phyloP scores from a whole-genome alignment of 2,329 filamentous ascomycete genomes.

The Sclerotinia minor region DNA sequence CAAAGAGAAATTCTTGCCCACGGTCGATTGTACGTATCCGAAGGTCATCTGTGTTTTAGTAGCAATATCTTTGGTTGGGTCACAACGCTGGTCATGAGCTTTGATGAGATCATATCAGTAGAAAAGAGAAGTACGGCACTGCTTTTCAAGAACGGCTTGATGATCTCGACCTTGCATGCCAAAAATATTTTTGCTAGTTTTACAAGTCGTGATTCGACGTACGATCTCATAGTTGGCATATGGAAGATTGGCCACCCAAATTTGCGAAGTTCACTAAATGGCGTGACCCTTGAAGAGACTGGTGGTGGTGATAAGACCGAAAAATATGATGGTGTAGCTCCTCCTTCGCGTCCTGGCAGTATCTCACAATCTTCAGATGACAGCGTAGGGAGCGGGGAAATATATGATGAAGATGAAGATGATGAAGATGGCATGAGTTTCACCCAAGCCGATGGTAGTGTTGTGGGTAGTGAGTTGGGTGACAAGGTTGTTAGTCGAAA shows the following conservation, averaged over 20 bases:
- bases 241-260: constrained; percentile 97
- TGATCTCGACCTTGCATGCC: constrained; percentile 92
- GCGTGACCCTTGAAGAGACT: constrained; percentile 76
- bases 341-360: constrained; percentile 47
- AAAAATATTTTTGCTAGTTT: constrained; percentile 96
- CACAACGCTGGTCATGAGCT: constrained; percentile 95
- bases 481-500: constrained; percentile 71
- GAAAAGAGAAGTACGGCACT: constrained; percentile 96
- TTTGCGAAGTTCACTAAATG: constrained; percentile 86
- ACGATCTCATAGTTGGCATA: constrained; percentile 95
- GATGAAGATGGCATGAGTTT: constrained; percentile 64
- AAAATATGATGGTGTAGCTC: constrained; percentile 57
- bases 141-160: constrained; percentile 94
- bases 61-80: constrained; percentile 99
- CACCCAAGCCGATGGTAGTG: constrained; percentile 49
- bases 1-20: constrained; percentile 95
- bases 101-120: constrained; percentile 94
- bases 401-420: constrained; percentile 78
- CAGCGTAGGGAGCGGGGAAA: constrained; percentile 67
- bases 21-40: constrained; percentile 91
- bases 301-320: constrained; percentile 88
- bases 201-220: constrained; percentile 90
- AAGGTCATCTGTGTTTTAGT: constrained; percentile 96
- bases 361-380: constrained; percentile 53
- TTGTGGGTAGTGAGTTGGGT: constrained; percentile 51